Evolutionary conservation across 2,329 filamentous ascomycete genomes (phyloP).

Genomic region (Sphaerulina populicola): DNA sequence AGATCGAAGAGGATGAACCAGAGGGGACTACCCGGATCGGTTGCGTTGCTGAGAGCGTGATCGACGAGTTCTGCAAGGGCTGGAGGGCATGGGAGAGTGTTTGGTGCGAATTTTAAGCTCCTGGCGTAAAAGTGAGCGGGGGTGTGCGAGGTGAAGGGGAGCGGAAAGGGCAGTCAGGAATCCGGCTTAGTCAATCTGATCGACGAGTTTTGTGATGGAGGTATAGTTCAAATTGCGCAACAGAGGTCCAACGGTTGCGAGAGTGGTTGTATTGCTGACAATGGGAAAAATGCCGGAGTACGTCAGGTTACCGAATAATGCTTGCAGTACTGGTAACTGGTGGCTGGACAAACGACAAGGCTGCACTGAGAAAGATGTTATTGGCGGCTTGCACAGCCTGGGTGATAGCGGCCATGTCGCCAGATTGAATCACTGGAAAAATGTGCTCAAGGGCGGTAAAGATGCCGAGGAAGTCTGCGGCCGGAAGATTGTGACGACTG

Average conservation of each 20-base stretch:
- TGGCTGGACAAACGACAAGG: background rate
- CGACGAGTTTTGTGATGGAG: slow-evolving; percentile 10
- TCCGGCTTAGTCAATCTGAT: slow-evolving; percentile 5
- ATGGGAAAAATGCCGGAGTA: slow-evolving; percentile 10
- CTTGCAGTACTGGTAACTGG: slow-evolving; percentile 5
- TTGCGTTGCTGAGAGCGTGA: slow-evolving; percentile 10
- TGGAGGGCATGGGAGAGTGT: slow-evolving; percentile 1
- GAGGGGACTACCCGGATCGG: slow-evolving; percentile 10
- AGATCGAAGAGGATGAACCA: slow-evolving; percentile 19
- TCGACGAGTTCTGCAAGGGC: slow-evolving; percentile 11
- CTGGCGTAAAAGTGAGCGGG: slow-evolving; percentile 19
- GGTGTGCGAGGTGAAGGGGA: slow-evolving; percentile 9
- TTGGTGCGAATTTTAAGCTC: slow-evolving; percentile 8
- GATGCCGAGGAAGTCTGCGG: slow-evolving; percentile 2
- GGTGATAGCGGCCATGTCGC: slow-evolving; percentile 6
- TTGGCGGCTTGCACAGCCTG: slow-evolving; percentile 9
- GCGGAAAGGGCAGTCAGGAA: background rate
- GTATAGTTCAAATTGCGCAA: slow-evolving; percentile 14
- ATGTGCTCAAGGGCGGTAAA: slow-evolving; percentile 9
- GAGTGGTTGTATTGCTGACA: slow-evolving; percentile 8
- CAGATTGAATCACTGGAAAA: slow-evolving; percentile 8
- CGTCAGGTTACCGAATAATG: slow-evolving; percentile 9
- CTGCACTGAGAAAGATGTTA: slow-evolving; percentile 6
- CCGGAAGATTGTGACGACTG: slow-evolving; percentile 7
- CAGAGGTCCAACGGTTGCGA: slow-evolving; percentile 10